Evolutionary conservation across 129 eudicot genomes (phyloP).

Genomic region (Apium graveolens): DNA sequence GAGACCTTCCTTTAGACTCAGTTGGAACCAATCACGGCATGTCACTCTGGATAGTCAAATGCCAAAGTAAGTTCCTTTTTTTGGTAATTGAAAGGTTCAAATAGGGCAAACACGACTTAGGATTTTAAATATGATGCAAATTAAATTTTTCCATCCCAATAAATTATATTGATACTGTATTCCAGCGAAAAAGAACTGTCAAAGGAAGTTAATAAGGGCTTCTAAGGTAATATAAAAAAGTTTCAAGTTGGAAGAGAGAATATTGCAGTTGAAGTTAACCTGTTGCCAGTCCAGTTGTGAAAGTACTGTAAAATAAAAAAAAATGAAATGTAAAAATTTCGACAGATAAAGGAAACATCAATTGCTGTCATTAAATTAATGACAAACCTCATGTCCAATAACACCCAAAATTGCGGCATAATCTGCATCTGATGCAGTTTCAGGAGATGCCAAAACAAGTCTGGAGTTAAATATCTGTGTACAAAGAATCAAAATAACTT

Average conservation of each 20-base stretch:
- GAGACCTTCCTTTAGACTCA: conserved; percentile 97
- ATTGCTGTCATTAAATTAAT: background rate
- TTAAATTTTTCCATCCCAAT: background rate
- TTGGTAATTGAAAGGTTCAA: background rate
- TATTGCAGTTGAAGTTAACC: conserved; percentile 34
- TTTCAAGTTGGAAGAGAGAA: background rate
- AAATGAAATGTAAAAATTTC: conserved; percentile 4
- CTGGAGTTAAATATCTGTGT: conserved; percentile 79
- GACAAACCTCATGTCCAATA: conserved; percentile 88
- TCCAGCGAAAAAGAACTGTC: background rate
- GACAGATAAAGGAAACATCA: background rate
- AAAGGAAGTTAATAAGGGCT: background rate
- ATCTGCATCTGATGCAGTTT: conserved; percentile 93
- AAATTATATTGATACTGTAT: background rate
- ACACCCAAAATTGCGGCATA: conserved; percentile 97
- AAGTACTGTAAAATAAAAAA: conserved; percentile 54
- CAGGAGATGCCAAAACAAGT: conserved; percentile 96
- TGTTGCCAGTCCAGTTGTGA: conserved; percentile 99
- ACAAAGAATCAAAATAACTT: background rate
- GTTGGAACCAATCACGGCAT: conserved; percentile 98
- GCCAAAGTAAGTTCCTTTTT: background rate
- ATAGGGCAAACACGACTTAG: background rate
- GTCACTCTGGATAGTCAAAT: conserved; percentile 57
- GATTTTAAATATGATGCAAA: background rate
- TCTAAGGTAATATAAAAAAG: too few species aligned